Base-by-base conservation (phyloP, 2,329 filamentous ascomycete genomes). In the Thielaviopsis musarum region DNA sequence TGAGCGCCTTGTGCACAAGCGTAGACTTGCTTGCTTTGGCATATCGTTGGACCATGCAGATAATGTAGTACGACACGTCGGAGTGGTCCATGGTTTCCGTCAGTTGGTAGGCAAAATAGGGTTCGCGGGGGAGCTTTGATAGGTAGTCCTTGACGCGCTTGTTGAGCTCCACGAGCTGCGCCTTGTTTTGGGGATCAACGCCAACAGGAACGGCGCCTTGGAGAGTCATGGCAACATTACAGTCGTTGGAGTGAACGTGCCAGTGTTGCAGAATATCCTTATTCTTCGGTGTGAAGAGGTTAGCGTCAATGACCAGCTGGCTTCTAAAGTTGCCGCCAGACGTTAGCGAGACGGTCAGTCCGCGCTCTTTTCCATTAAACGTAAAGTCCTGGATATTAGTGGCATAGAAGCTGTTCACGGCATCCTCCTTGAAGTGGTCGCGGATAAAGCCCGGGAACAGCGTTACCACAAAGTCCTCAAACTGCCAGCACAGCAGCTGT, bases 401-500 rank as follows among this genome's bases (percentile, higher is more conserved):
- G 5, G 66, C 66, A 21, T 79, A 65, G 65, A 80, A 81, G 52
- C 65, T 67, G 10, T 66, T 62, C 70, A 81, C 77, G 62, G 74
- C 71, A 2, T 79, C 76, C 63, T 74, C 76, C 53, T 67, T 69
- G 61, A 82, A 74, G 65, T 81, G 79, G 0, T 65, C 65, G 6
- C 78, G 71, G 41, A 81, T 74, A 59, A 80, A 75, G 9, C 70
- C 69, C 4, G 79, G 79, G 59, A 81, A 81, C 26, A 82, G 65
- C 2, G 76, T 71, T 0, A 71, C 70, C 7, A 77, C 62, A 61
- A 82, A 82, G 65, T 81, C 78, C 49, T 73, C 71, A 61, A 82
- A 81, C 65, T 78, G 77, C 79, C 79, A 81, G 69, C 79, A 82
- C 24, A 82, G 71, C 21, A 77, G 73, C 64, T 79, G 75, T 1